Evolutionary conservation across 805 yeast genomes (phyloP).

Genomic region (Lipomyces anomalus): DNA sequence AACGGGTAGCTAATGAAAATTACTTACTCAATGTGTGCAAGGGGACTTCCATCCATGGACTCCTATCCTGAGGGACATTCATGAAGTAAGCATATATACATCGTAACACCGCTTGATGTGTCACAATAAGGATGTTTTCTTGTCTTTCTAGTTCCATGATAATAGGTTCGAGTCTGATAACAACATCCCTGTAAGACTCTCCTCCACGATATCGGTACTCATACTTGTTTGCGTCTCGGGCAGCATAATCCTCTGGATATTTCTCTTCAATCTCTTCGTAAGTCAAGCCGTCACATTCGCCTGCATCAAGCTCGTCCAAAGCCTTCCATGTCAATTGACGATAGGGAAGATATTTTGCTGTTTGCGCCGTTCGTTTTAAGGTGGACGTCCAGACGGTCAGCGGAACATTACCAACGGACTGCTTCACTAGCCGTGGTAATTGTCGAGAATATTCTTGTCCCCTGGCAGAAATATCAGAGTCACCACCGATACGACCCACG

Average conservation of each 20-base stretch:
- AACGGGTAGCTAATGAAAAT: not conserved
- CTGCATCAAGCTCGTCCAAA: conserved; percentile 93
- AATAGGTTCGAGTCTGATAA: conserved; percentile 89
- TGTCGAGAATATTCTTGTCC: conserved; percentile 79
- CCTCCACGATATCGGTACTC: conserved; percentile 97
- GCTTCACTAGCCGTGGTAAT: conserved; percentile 67
- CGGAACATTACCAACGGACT: conserved; percentile 49
- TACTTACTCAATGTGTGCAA: conserved; percentile 68
- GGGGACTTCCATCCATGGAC: conserved; percentile 99
- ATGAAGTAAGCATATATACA: conserved; percentile 96
- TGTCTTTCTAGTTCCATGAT: conserved; percentile 98
- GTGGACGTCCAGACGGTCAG: conserved; percentile 96
- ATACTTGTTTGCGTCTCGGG: conserved; percentile 92
- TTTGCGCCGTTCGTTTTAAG: conserved; percentile 82
- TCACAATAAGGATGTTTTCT: conserved; percentile 89
- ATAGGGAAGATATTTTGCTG: conserved; percentile 76
- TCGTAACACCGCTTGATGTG: conserved; percentile 95
- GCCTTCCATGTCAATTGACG: conserved; percentile 93
- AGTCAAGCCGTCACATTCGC: conserved; percentile 95
- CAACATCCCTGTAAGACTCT: conserved; percentile 93
- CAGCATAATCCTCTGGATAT: conserved; percentile 92
- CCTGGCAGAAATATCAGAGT: conserved; percentile 74
- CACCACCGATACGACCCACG: conserved; percentile 95
- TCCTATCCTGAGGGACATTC: conserved; percentile 96
- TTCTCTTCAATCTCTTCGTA: conserved; percentile 81